These are phyloP conservation scores for Beauveria sp. DNA, from an alignment of 2,329 filamentous ascomycete species.

Conservation along the genomic window DNA sequence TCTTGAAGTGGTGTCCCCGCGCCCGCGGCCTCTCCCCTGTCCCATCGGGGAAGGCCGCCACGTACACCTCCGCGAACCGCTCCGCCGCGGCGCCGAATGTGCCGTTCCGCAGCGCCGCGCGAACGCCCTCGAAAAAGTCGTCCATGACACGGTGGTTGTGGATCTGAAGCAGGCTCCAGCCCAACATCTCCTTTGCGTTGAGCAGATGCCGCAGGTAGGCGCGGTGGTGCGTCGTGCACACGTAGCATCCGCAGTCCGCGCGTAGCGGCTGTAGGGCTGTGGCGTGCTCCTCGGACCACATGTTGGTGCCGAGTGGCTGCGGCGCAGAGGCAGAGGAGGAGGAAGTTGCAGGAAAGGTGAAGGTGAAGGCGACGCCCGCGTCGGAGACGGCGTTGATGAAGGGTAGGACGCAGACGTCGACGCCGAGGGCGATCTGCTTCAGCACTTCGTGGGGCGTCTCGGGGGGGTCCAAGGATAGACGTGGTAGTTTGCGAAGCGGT, in stretches of 20 bases:
- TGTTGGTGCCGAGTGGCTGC: slow-evolving; percentile 62
- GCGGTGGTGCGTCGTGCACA: slow-evolving; percentile 74
- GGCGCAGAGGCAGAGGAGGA: slow-evolving; percentile 2
- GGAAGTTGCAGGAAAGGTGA: slow-evolving; percentile 55
- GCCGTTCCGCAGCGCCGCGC: slow-evolving; percentile 53
- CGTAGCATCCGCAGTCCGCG: slow-evolving; percentile 66
- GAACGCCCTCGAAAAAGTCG: slow-evolving; percentile 65
- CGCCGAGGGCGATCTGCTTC: slow-evolving; percentile 64
- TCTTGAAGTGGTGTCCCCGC: slow-evolving; percentile 76
- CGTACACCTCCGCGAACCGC: slow-evolving; percentile 51
- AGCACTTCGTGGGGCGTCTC: slow-evolving; percentile 69
- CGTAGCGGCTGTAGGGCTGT: slow-evolving; percentile 55
- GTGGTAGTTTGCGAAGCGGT: slow-evolving; percentile 55
- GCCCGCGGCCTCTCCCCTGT: slow-evolving; percentile 72
- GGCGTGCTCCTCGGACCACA: slow-evolving; percentile 61
- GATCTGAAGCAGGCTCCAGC: slow-evolving; percentile 85
- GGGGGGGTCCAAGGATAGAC: slow-evolving; percentile 65
- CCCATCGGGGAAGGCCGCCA: slow-evolving; percentile 61
- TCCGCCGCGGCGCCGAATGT: slow-evolving; percentile 49
- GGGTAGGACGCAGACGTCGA: slow-evolving; percentile 72
- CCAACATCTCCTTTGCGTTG: slow-evolving; percentile 89
- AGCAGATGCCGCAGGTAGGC: slow-evolving; percentile 87
- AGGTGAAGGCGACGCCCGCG: slow-evolving; percentile 75
- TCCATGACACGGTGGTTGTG: slow-evolving; percentile 76
- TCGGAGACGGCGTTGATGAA: slow-evolving; percentile 72